These are phyloP conservation scores for Aspergillus luchuensis DNA, from an alignment of 2,329 filamentous ascomycete genomes.

Conservation along the genomic window DNA sequence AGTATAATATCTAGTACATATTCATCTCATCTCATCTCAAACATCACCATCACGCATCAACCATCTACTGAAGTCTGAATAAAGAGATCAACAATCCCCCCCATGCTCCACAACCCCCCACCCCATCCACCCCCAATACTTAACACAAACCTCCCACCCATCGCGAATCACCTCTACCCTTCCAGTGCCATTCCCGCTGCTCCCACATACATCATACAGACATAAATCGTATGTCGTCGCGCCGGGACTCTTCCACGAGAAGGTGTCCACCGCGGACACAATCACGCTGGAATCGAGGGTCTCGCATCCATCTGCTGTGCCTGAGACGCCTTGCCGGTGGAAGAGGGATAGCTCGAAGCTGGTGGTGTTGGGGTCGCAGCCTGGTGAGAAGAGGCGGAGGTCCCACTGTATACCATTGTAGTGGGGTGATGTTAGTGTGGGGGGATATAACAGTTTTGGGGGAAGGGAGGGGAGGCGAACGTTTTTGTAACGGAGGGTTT, in stretches of 20 bases:
- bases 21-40: no score
- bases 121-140: conserved; percentile 24
- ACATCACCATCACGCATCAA: no score
- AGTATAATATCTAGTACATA: no score
- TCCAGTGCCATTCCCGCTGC: conserved; percentile 1
- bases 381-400: conserved; percentile 34
- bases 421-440: neutral
- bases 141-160: conserved; percentile 31
- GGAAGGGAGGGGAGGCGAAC: conserved; percentile 16
- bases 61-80: no score
- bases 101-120: conserved; percentile 23
- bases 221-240: conserved; percentile 25
- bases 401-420: conserved; percentile 27
- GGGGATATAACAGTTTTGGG: neutral
- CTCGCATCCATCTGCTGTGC: neutral
- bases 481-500: conserved; percentile 21
- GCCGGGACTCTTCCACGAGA: conserved; percentile 31
- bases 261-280: conserved; percentile 20
- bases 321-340: conserved; percentile 20
- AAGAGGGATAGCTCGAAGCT: conserved; percentile 24
- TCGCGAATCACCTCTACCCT: conserved; percentile 19
- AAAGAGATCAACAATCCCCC: neutral
- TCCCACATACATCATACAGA: conserved; percentile 17
- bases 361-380: conserved; percentile 28
- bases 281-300: neutral